These are phyloP conservation scores for Simmondsia chinensis DNA, from an alignment of 148 eudicot species.

Conservation along the genomic window DNA sequence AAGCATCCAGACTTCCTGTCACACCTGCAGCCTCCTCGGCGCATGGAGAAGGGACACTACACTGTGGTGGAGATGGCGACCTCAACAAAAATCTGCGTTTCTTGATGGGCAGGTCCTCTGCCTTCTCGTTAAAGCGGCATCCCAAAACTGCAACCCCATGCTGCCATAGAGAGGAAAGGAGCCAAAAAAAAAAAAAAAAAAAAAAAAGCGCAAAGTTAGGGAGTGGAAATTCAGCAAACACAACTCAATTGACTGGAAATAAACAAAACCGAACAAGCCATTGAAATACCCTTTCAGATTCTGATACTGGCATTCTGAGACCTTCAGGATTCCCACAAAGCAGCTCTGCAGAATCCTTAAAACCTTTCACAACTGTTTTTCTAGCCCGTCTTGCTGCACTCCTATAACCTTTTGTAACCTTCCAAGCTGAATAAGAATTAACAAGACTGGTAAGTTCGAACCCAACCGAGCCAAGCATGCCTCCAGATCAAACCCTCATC, in stretches of 20 bases:
- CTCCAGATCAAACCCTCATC: slow-evolving; percentile 1
- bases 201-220: no score
- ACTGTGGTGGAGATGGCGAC: slow-evolving; percentile 14
- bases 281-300: slow-evolving; percentile 21
- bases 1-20: slow-evolving; percentile 3
- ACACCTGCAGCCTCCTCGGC: slow-evolving; percentile 4
- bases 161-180: slow-evolving; percentile 20
- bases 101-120: slow-evolving; percentile 36
- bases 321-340: slow-evolving; percentile 1
- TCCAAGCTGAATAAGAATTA: slow-evolving; percentile 18
- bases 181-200: background rate
- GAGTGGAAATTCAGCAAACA: background rate
- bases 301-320: slow-evolving; percentile 15
- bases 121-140: slow-evolving; percentile 20
- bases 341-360: background rate
- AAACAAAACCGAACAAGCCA: background rate
- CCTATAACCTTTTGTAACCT: slow-evolving; percentile 16
- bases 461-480: slow-evolving; percentile 17
- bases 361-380: slow-evolving; percentile 1
- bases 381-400: slow-evolving; percentile 19
- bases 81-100: slow-evolving; percentile 32
- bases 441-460: slow-evolving; percentile 15
- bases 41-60: background rate
- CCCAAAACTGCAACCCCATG: slow-evolving; percentile 14
- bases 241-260: background rate